Base-by-base conservation (phyloP, 208 protist genomes). In the Wallacemonas sp. region DNA sequence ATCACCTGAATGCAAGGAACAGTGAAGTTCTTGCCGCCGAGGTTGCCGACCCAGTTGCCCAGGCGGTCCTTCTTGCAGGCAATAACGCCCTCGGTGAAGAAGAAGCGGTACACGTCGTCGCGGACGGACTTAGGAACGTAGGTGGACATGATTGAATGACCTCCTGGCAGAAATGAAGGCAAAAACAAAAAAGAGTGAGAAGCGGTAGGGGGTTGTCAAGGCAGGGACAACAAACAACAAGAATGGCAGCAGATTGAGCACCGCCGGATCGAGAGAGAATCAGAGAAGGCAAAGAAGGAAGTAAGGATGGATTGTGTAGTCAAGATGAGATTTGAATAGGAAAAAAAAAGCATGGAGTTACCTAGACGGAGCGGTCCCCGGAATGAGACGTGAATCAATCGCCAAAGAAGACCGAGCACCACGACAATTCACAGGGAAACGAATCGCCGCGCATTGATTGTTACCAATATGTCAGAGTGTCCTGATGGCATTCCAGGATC, bases 81-180 rank as follows among this genome's bases (percentile, higher is more conserved):
- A 64, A 95, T 90, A 60, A 91, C 89, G 70, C 89, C 85, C 78
- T 95, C 89, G 26, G 86, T 93, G 74, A 95, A 95, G 82, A 95
- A 88, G 89, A 95, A 95, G 79, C 89, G 89, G 84, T 95, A 95
- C 56, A 95, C 83, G 71, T 95, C 82, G 68, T 95, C 89, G 71
- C 89, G 89, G 22, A 80, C 73, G 28, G 59, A 67, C 79, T 90
- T 91, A 6, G 85, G 88, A 49, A 92, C 81, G 85, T 92, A 92
- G 71, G 88, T 91, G 58, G 88, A 79, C 88, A 94, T 94, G 61
- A 65, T 72, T 47, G 51, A 58, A 58, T 39, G 51, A 58, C 51
- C 51, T 58, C 51, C 51, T 58, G 24, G 28, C 3, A 54, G 9
- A 26, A 21, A 19, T 22, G 44, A 42, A 15, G 36, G 36, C 9